Conservation (phyloP, 2,329 filamentous ascomycete genomes). For the Phaeoacremonium minimum region DNA sequence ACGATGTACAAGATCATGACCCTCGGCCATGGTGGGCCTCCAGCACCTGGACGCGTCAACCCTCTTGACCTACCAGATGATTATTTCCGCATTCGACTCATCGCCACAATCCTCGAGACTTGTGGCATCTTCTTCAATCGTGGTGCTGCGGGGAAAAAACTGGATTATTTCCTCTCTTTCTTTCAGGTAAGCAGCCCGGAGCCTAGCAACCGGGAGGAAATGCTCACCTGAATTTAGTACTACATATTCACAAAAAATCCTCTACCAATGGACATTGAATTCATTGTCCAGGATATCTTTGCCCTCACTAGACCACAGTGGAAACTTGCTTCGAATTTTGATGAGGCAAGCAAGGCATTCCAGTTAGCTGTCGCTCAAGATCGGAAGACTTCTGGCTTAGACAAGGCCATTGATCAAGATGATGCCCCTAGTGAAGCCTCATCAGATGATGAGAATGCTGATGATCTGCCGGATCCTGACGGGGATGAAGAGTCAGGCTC, state of each 20-base stretch:
- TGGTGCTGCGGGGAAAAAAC: conserved; percentile 89
- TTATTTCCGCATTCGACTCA: conserved; percentile 89
- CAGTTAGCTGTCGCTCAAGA: conserved; percentile 86
- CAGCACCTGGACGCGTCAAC: conserved; percentile 72
- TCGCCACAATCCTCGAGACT: conserved; percentile 86
- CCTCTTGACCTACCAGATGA: conserved; percentile 86
- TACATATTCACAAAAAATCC: conserved; percentile 89
- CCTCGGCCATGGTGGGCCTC: conserved; percentile 84
- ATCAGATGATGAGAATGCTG: conserved; percentile 72
- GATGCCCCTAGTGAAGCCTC: conserved; percentile 66
- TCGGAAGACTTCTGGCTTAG: conserved; percentile 73
- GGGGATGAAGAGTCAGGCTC: conserved; percentile 52
- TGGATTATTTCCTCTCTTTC: conserved; percentile 95
- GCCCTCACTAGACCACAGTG: conserved; percentile 82
- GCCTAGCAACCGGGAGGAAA: not conserved
- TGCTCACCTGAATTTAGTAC: no score
- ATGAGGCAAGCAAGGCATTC: conserved; percentile 81
- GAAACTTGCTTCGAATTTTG: conserved; percentile 76
- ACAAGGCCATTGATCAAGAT: conserved; percentile 66
- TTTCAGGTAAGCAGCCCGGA: conserved; percentile 62
- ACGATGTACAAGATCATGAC: conserved; percentile 91
- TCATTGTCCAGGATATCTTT: conserved; percentile 90
- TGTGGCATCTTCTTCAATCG: conserved; percentile 96
- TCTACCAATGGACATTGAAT: conserved; percentile 95
- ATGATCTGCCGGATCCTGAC: conserved; percentile 59